Percentiles rank a stretch among this genome's conserved stretches.
phyloP scores from a whole-genome alignment of 371 early-diverging fungal genomes.

The Coemansia sp. region DNA sequence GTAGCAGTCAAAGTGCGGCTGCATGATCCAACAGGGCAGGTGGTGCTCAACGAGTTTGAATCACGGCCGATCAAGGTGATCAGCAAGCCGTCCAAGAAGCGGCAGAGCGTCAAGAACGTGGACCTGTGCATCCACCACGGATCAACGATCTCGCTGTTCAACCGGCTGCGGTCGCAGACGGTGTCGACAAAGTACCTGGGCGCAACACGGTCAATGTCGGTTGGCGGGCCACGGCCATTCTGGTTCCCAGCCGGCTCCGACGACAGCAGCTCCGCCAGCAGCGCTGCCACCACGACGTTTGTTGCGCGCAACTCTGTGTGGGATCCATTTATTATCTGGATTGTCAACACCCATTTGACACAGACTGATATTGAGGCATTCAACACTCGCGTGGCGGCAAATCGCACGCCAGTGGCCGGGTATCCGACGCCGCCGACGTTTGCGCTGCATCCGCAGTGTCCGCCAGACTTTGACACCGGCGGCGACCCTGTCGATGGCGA shows the following conservation, averaged over 20 bases:
- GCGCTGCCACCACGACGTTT: constrained; percentile 59
- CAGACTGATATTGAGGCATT: constrained; percentile 39
- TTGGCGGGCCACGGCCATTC: constrained; percentile 43
- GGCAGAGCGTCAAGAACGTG: constrained; percentile 81
- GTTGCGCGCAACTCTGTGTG: constrained; percentile 76
- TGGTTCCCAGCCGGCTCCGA: constrained; percentile 42
- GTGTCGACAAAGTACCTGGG: constrained; percentile 85
- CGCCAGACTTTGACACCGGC: constrained; percentile 51
- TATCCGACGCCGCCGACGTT: constrained; percentile 77
- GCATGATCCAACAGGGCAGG: constrained; percentile 59
- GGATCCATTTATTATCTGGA: constrained; percentile 90
- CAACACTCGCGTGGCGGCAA: constrained; percentile 35
- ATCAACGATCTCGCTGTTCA: constrained; percentile 76
- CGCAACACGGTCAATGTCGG: constrained; percentile 54
- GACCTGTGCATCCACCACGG: constrained; percentile 84
- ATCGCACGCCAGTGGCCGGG: constrained; percentile 51
- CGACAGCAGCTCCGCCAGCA: background rate
- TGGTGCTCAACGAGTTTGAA: constrained; percentile 64
- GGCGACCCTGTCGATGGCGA: constrained; percentile 11
- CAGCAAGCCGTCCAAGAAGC: constrained; percentile 81
- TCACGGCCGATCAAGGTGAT: constrained; percentile 83
- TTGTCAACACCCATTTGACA: constrained; percentile 62
- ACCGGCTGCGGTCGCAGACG: constrained; percentile 82
- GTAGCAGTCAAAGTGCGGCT: constrained; percentile 73
- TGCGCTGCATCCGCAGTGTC: constrained; percentile 60